Base-by-base conservation (phyloP, 352 stramenopile species). In the Paralagenidium karlingii region DNA sequence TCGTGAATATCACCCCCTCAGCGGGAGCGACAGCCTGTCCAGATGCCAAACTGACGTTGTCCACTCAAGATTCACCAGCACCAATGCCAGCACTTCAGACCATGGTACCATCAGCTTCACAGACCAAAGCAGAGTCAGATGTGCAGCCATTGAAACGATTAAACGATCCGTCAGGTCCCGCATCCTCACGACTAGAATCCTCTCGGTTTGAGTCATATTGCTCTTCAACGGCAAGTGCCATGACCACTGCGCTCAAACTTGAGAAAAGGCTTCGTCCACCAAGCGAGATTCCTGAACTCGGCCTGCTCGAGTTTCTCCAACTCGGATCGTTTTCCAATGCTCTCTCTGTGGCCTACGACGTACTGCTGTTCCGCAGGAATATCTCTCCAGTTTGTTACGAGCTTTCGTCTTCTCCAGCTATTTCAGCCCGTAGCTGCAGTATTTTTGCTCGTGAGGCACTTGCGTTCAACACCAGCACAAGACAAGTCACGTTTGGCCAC, bases 91-190 rank as follows among this genome's bases (percentile, higher is more conserved):
- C 48, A 8, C 57, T 57, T 10, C 55, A 62, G 24, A 79, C 51
- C 30, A 81, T 83, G 28, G 79, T 83, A 34, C 39, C 63, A 8
- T 81, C 81, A 27, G 28, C 57, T 11, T 37, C 53, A 22, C 13
- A 32, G 2, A 28, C 33, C 24, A 34, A 45, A 21, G 22, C n/a
- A 20, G 8, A 30, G 3, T 22, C 27, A 46, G 31, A 38, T 42
- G 29, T 22, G 32, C 16, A 44, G n/a, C 25, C 45, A 19, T 12
- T 29, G 12, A 3, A 34, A 34, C 24, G 34, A 24, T 24, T 13
- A 7, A 15, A 9, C 32, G 24, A 13, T 24, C 9, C 8, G 24
- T 20, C 5, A 10, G 8, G n/a, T 10, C 10, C 9, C 4, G 15
- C 19, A 18, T 11, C 8, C n/a, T 16, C 22, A 3, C 12, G 16